Conservation (phyloP, 1,284 basidiomycete genomes). For the Cryptococcus depauperatus region DNA sequence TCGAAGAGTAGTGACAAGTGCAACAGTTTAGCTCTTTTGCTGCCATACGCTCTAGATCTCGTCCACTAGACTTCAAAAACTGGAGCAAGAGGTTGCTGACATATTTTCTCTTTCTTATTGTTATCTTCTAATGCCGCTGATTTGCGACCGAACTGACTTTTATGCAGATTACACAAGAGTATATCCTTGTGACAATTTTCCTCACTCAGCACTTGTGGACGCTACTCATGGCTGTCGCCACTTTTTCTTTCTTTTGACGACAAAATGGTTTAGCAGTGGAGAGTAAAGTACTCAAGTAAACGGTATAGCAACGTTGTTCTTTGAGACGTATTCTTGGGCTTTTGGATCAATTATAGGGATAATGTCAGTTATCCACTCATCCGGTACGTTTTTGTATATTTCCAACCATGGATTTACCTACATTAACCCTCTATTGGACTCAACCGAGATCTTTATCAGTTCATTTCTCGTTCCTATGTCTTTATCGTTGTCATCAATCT, state of each 20-base stretch:
- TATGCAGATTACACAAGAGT: conserved; percentile 26
- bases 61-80: conserved; percentile 15
- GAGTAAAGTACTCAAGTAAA: conserved; percentile 12
- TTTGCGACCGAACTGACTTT: background rate
- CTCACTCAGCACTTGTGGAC: conserved; percentile 42
- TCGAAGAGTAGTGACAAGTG: background rate
- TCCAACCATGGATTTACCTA: background rate
- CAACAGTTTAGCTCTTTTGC: conserved; percentile 23
- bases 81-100: conserved; percentile 26
- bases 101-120: conserved; percentile 8
- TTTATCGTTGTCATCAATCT: conserved; percentile 32
- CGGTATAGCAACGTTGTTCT: conserved; percentile 26
- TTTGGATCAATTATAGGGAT: conserved; percentile 22
- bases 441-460: conserved; percentile 36
- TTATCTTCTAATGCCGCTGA: background rate
- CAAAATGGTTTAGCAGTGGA: background rate
- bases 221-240: conserved; percentile 33
- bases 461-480: conserved; percentile 38
- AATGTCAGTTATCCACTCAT: conserved; percentile 29
- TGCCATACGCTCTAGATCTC: conserved; percentile 23
- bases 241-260: conserved; percentile 27
- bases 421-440: conserved; percentile 6
- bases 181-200: conserved; percentile 29
- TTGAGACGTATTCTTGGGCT: conserved; percentile 32
- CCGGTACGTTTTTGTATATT: conserved; percentile 19